Evolutionary conservation across 140 eudicot species (phyloP).

Genomic region (Flaveria floridana): DNA sequence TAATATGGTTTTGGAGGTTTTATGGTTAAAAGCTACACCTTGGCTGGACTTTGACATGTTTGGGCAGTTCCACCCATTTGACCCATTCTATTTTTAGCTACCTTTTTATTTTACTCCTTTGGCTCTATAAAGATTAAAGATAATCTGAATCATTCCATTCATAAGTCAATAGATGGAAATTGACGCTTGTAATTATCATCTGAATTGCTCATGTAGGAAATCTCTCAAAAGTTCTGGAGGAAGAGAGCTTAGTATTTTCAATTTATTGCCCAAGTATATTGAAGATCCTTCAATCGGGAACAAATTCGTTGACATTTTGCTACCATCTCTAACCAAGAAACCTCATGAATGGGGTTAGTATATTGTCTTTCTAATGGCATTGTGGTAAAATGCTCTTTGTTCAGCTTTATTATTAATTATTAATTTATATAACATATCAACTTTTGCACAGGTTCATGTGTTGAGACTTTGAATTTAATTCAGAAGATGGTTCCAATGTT

Average conservation of each 20-base stretch:
- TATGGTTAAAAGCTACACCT: background rate
- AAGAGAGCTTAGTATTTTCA: slow-evolving; percentile 62
- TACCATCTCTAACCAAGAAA: slow-evolving; percentile 60
- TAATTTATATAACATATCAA: background rate
- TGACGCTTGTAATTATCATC: slow-evolving; percentile 16
- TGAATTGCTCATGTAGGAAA: slow-evolving; percentile 42
- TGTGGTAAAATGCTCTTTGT: background rate
- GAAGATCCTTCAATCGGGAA: slow-evolving; percentile 53
- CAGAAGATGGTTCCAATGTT: slow-evolving; percentile 48
- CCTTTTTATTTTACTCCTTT: background rate
- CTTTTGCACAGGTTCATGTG: slow-evolving; percentile 55
- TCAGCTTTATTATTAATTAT: background rate
- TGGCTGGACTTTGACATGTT: background rate
- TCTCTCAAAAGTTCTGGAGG: slow-evolving; percentile 49
- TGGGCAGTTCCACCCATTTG: background rate
- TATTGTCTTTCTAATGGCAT: background rate
- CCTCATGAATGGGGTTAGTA: slow-evolving; percentile 54
- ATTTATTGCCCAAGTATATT: slow-evolving; percentile 57
- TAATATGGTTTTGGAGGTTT: slow-evolving; percentile 1
- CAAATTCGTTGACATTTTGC: slow-evolving; percentile 72
- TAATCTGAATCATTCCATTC: background rate
- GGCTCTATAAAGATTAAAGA: background rate
- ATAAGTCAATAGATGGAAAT: background rate
- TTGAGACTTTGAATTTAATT: slow-evolving; percentile 55
- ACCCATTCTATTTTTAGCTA: background rate